Evolutionary conservation across 176 grass and related monocot genomes (phyloP).

Genomic region (Carex parvula): DNA sequence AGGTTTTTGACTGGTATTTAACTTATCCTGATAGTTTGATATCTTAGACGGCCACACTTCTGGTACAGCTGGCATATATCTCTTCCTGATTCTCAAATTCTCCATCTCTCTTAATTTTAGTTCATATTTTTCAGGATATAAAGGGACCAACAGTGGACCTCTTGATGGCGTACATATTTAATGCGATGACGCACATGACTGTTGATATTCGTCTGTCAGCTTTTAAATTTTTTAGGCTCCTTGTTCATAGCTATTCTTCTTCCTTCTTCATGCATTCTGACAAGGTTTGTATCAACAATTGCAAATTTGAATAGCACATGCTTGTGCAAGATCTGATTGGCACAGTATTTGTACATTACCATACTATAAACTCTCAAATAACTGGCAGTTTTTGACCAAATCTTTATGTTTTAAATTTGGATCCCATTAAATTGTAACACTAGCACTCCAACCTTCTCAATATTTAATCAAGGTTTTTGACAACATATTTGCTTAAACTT

Average conservation of each 20-base stretch:
- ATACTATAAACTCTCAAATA: not conserved
- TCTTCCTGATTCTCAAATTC: not conserved
- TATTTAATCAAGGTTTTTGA: not conserved
- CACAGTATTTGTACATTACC: slow-evolving; percentile 21
- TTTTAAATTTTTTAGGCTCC: slow-evolving; percentile 88
- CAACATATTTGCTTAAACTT: slow-evolving; percentile 4
- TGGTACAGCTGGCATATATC: not conserved
- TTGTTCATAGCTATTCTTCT: slow-evolving; percentile 61
- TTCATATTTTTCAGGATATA: slow-evolving; percentile 64
- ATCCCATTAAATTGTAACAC: slow-evolving; percentile 1
- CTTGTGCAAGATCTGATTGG: not conserved
- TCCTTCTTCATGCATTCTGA: slow-evolving; percentile 75
- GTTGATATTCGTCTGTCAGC: slow-evolving; percentile 75
- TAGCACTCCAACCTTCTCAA: not conserved
- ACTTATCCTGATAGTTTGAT: not conserved
- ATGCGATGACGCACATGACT: slow-evolving; percentile 81
- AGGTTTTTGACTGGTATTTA: not conserved
- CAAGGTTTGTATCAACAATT: slow-evolving; percentile 41
- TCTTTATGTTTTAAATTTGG: slow-evolving; percentile 23
- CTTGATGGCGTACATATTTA: slow-evolving; percentile 80
- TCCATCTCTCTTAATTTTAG: not conserved
- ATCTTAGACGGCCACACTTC: not conserved
- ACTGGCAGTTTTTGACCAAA: not conserved
- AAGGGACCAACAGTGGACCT: slow-evolving; percentile 51
- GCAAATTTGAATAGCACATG: not conserved